These are phyloP conservation scores for Vitis rotundifolia DNA, from an alignment of 164 flowering plant genomes.

Conservation along the genomic window DNA sequence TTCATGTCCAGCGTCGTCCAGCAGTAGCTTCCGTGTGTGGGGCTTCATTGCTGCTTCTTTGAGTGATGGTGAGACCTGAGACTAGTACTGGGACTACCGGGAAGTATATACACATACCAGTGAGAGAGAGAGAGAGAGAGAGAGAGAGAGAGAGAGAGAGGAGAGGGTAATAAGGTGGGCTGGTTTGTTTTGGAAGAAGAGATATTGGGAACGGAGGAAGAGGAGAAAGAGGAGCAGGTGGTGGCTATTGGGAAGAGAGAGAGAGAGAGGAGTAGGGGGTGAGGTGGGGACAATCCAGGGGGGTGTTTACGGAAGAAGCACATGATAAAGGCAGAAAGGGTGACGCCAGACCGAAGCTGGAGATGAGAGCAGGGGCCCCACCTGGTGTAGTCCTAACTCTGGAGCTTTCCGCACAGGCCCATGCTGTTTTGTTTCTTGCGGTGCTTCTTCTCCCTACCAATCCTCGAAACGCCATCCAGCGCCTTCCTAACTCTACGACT, in stretches of 20 bases:
- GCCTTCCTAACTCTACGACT: too few species aligned
- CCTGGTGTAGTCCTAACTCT: too few species aligned
- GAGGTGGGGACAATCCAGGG: neutral
- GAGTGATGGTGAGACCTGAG: neutral
- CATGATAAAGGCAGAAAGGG: too few species aligned
- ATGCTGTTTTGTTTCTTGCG: too few species aligned
- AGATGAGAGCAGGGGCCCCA: too few species aligned
- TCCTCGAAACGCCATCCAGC: too few species aligned
- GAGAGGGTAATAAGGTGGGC: neutral
- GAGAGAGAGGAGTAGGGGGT: neutral
- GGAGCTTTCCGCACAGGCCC: too few species aligned
- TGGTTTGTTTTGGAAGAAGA: neutral
- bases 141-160: neutral
- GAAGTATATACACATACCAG: neutral
- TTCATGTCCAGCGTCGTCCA: neutral
- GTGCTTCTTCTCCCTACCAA: too few species aligned
- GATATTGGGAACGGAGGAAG: neutral
- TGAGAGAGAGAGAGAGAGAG: neutral
- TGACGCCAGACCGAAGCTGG: too few species aligned
- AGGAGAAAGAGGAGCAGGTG: neutral
- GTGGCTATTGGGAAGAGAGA: neutral
- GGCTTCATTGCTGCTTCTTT: constrained; percentile 12
- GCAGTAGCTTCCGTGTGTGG: constrained; percentile 14
- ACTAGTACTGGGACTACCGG: neutral
- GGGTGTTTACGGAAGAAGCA: too few species aligned